Evolutionary conservation across 1,139 yeast genomes (phyloP).

Genomic region (Scheffersomyces cryptocercus): DNA sequence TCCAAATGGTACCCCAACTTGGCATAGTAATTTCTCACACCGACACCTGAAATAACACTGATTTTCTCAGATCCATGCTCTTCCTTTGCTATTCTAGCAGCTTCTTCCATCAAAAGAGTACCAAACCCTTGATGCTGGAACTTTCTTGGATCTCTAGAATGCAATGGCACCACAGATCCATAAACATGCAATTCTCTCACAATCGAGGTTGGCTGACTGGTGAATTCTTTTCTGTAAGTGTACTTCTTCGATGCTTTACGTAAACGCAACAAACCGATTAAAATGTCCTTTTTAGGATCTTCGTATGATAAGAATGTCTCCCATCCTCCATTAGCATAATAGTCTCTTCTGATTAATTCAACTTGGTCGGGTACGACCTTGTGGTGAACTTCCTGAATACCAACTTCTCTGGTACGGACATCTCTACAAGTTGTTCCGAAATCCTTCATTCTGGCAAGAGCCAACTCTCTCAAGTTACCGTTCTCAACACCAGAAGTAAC

Average conservation of each 20-base stretch:
- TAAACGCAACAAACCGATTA: constrained; percentile 85
- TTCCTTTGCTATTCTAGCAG: constrained; percentile 90
- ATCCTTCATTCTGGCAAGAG: constrained; percentile 96
- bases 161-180: constrained; percentile 96
- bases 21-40: constrained; percentile 94
- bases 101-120: constrained; percentile 95
- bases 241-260: constrained; percentile 88
- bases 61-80: constrained; percentile 93
- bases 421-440: constrained; percentile 96
- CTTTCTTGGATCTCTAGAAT: constrained; percentile 95
- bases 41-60: constrained; percentile 95
- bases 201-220: constrained; percentile 80
- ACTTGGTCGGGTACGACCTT: constrained; percentile 97
- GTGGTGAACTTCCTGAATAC: constrained; percentile 97
- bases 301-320: constrained; percentile 95
- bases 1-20: constrained; percentile 88
- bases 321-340: constrained; percentile 99
- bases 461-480: constrained; percentile 93
- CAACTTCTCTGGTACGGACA: constrained; percentile 98
- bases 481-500: constrained; percentile 98
- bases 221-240: constrained; percentile 88
- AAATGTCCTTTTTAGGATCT: constrained; percentile 94
- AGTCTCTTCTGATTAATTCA: constrained; percentile 91
- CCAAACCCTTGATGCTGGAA: constrained; percentile 99
- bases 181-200: constrained; percentile 96